A percentile compares a stretch with the other conserved stretches of the same genome.
Conservation (phyloP, 306 rosid genomes). For the Cucumis melo region DNA sequence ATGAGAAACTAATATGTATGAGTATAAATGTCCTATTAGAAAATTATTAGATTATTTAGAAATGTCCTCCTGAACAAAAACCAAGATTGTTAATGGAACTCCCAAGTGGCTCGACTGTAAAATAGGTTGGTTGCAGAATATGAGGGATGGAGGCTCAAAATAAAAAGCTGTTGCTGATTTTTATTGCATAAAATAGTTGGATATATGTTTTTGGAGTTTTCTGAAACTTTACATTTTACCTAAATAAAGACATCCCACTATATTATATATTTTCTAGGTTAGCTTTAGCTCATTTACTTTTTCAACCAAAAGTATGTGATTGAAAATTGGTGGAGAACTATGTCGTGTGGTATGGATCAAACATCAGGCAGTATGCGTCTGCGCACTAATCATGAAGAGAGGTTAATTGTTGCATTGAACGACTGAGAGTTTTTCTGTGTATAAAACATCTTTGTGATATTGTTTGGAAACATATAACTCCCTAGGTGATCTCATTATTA, state of each 20-base stretch:
- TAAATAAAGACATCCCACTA: background rate
- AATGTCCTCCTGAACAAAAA: background rate
- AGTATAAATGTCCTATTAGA: background rate
- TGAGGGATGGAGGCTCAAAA: background rate
- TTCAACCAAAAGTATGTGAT: background rate
- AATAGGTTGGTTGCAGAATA: background rate
- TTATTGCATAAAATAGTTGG: background rate
- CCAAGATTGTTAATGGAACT: background rate
- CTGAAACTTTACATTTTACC: background rate
- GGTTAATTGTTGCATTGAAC: background rate
- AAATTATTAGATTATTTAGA: background rate
- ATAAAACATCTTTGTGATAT: background rate
- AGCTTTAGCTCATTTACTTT: background rate
- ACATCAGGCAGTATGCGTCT: background rate
- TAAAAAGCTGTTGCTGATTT: background rate
- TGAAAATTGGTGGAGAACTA: background rate
- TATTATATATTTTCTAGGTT: background rate
- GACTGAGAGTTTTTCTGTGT: background rate
- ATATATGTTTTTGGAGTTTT: background rate
- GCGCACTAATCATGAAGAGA: background rate
- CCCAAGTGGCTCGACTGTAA: background rate
- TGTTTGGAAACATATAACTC: background rate
- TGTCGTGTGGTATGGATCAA: background rate
- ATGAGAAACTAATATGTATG: background rate
- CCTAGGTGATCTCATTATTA: background rate